phyloP scores from a whole-genome alignment of 495 filamentous ascomycete species.

The Talaromyces borbonicus region DNA sequence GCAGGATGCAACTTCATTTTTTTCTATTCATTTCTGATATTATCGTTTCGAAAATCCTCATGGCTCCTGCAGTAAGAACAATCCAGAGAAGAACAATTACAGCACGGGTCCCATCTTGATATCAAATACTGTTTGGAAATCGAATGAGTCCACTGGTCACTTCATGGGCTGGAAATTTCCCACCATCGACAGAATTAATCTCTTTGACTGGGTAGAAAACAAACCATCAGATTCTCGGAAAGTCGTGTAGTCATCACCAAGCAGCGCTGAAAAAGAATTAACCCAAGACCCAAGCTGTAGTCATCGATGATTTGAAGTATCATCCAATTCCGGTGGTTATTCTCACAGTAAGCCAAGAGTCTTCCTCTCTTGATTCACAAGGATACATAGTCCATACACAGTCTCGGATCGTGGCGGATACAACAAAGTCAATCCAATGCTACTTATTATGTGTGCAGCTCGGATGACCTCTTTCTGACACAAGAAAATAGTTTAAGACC shows the following conservation, averaged over 20 bases:
- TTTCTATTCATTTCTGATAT: background rate
- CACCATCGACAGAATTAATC: no score
- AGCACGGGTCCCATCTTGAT: no score
- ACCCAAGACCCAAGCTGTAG: no score
- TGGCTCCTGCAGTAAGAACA: background rate
- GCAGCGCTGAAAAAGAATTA: no score
- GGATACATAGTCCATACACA: background rate
- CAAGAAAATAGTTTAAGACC: background rate
- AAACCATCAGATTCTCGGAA: no score
- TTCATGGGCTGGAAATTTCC: no score
- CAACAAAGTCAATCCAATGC: background rate
- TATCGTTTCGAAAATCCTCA: background rate
- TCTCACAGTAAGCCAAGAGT: background rate
- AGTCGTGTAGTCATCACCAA: no score
- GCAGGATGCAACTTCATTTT: background rate
- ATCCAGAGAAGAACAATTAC: no score
- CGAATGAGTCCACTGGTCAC: no score
- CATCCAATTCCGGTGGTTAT: background rate
- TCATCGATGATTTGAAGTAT: background rate
- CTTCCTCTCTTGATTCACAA: background rate
- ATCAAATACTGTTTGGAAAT: no score
- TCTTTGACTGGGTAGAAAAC: no score
- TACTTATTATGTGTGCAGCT: background rate
- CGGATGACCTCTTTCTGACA: slow-evolving; percentile 4
- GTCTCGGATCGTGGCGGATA: background rate